Base-by-base conservation (phyloP, 2,329 filamentous ascomycete species). In the Paraphoma sp. region DNA sequence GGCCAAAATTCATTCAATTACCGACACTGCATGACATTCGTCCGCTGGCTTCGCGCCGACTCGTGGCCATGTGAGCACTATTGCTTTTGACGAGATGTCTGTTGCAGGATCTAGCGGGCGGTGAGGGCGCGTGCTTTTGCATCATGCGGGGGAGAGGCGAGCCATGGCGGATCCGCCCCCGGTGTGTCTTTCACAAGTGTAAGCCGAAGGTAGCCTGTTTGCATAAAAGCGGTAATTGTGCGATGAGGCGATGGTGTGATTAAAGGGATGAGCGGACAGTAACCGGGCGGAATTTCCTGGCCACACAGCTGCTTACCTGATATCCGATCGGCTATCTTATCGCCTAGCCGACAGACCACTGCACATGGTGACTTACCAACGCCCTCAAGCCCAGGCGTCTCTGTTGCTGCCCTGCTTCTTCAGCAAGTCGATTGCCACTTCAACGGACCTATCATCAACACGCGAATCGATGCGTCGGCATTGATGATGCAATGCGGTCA, bases 121-220 rank as follows among this genome's bases (percentile, higher is more conserved):
- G 59, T 61, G 63, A 69, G 53, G 59, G 60, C 33, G 59, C 63
- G 57, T 65, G 64, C 57, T 44, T 58, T n/a, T 40, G 61, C 61
- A 51, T 54, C 53, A 57, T 70, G 64, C 60, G 67, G 68, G 68
- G 64, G 56, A 41, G 36, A 33, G 46, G 30, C 52, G 40, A 53
- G 49, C 54, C 48, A 48, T 56, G 59, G 59, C 63, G 55, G 52
- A 59, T 60, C 55, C 57, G 56, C 53, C 40, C 51, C 48, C 30
- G 23, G 36, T 47, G 45, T 54, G 47, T 55, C 43, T 51, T 40
- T 41, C 41, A 52, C 40, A 43, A 54, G 41, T 45, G 53, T 70
- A 69, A 72, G 71, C 71, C 70, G 70, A 70, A 65, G 66, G 59
- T 72, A 72, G 64, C 70, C 70, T 64, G 53, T 49, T 41, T 51